phyloP scores from a whole-genome alignment of 176 grass and related monocot genomes.

The Poa annua region DNA sequence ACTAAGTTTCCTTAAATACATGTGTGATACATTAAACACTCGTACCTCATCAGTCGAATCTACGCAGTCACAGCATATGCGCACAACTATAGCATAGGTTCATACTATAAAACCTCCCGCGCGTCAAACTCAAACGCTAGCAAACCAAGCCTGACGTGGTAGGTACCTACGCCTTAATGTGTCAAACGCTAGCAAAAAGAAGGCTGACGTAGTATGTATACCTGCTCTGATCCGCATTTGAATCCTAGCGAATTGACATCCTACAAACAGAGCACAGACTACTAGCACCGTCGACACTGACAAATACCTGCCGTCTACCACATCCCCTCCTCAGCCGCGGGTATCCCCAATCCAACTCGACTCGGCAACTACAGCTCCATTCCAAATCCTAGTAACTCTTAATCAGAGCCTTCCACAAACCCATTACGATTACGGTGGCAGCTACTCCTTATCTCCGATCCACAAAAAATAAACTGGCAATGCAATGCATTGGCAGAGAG shows the following conservation, averaged over 20 bases:
- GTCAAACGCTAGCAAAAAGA: not conserved
- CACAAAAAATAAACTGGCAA: not conserved
- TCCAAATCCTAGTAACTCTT: not conserved
- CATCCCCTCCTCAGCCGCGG: not conserved
- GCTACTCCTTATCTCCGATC: slow-evolving; percentile 24
- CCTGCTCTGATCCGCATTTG: not conserved
- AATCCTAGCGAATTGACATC: not conserved
- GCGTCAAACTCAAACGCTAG: not conserved
- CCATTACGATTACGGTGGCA: not conserved
- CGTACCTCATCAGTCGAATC: not conserved
- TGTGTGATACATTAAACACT: not conserved
- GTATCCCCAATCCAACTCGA: not conserved
- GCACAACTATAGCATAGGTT: not conserved
- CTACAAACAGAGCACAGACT: not conserved
- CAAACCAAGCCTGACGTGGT: not conserved
- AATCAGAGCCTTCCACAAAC: not conserved
- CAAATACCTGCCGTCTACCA: not conserved
- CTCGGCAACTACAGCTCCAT: not conserved
- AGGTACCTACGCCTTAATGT: not conserved
- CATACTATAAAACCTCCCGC: not conserved
- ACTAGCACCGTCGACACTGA: not conserved
- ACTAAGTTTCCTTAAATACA: not conserved
- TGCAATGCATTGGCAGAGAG: slow-evolving; percentile 11
- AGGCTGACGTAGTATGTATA: not conserved
- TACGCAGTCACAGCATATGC: not conserved